Percentiles rank a stretch among this genome's conserved stretches.
These are phyloP conservation scores for Penicillium sp. DNA, from an alignment of 2,329 filamentous ascomycete species.

Conservation along the genomic window DNA sequence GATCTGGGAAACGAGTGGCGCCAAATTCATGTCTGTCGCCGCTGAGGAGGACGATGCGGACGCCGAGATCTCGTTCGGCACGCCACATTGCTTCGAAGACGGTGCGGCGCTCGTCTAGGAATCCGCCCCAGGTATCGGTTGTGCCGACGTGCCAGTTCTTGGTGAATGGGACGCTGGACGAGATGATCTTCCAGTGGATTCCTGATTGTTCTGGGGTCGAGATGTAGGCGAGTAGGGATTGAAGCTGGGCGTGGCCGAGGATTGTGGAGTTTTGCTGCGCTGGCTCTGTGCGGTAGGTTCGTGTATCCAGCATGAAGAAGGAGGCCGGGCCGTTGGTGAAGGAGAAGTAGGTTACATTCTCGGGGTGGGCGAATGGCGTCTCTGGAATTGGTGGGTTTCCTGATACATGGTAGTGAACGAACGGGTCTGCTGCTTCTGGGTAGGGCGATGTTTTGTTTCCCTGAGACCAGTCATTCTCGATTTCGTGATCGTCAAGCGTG, in stretches of 20 bases:
- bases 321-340: conserved; percentile 88
- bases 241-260: conserved; percentile 77
- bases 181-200: conserved; percentile 90
- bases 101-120: conserved; percentile 73
- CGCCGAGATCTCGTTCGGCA: conserved; percentile 67
- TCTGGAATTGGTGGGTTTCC: conserved; percentile 72
- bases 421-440: conserved; percentile 77
- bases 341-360: conserved; percentile 77
- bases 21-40: conserved; percentile 98
- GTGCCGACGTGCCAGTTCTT: conserved; percentile 94
- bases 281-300: conserved; percentile 71
- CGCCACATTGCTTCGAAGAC: conserved; percentile 94
- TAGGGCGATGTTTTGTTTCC: conserved; percentile 80
- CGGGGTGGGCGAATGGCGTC: conserved; percentile 53
- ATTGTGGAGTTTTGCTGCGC: conserved; percentile 71
- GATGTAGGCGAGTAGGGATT: conserved; percentile 78
- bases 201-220: conserved; percentile 70
- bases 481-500: conserved; percentile 95
- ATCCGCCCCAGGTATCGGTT: conserved; percentile 92
- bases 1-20: conserved; percentile 72
- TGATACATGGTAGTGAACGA: conserved; percentile 79
- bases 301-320: conserved; percentile 93
- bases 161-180: conserved; percentile 90
- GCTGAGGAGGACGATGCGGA: conserved; percentile 80
- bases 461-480: conserved; percentile 85